These are phyloP conservation scores for Albugo candida DNA, from an alignment of 352 stramenopile genomes.

Conservation along the genomic window DNA sequence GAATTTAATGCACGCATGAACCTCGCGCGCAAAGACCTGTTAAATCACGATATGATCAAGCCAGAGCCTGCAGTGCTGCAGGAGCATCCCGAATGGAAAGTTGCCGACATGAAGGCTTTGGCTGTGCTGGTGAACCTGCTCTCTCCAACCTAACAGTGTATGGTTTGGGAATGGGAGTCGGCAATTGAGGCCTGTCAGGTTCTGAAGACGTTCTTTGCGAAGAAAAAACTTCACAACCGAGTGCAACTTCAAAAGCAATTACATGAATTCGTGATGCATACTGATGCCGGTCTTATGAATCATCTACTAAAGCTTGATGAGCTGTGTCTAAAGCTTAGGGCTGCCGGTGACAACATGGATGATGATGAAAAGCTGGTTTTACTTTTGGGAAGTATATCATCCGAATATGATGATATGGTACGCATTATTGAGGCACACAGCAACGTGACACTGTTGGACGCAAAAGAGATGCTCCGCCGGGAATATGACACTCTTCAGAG, in stretches of 20 bases:
- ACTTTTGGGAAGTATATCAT: conserved; percentile 3
- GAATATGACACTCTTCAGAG: conserved; percentile 3
- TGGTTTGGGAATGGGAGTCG: conserved; percentile 2
- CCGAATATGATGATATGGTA: conserved; percentile 10
- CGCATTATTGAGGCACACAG: conserved; percentile 7
- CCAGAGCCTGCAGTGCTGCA: conserved; percentile 1
- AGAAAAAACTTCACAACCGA: conserved; percentile 9
- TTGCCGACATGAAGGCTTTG: neutral
- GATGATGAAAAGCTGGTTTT: conserved; percentile 6
- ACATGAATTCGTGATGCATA: conserved; percentile 3
- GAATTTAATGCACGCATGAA: neutral
- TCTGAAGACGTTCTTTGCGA: conserved; percentile 9
- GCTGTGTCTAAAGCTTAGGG: conserved; percentile 5
- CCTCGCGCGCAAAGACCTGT: neutral
- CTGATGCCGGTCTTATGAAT: conserved; percentile 5
- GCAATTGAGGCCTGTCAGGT: conserved; percentile 6
- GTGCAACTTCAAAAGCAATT: conserved; percentile 11
- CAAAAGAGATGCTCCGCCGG: conserved; percentile 8
- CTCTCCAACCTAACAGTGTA: conserved; percentile 4
- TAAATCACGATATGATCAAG: conserved; percentile 1
- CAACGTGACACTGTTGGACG: conserved; percentile 4
- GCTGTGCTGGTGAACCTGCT: neutral
- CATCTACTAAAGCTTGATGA: conserved; percentile 11
- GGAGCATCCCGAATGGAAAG: conserved; percentile 1
- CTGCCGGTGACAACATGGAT: conserved; percentile 2